Base-by-base conservation (phyloP, 1,284 basidiomycete species). In the Schizophyllum commune region DNA sequence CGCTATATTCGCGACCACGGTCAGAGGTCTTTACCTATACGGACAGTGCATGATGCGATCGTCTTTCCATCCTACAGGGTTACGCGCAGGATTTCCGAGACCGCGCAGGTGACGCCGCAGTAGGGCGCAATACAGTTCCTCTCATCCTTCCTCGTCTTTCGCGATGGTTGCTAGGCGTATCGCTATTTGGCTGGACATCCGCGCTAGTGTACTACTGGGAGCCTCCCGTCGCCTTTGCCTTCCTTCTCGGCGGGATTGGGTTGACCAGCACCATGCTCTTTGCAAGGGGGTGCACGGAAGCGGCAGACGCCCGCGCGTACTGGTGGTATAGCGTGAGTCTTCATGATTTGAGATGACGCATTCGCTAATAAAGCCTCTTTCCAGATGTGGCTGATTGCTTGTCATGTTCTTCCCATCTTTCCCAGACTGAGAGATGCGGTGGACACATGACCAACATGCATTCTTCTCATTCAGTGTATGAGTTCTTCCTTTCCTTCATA, bases 31-130 rank as follows among this genome's bases (percentile, higher is more conserved):
- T 19, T 27, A 6, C 4, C 7, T 15, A 39, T 15, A 19, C 32
- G 54, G 33, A 11, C 47, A 7, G 8, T 22, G 52, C 21, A 1
- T 20, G 13, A 47, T 17, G 3, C 39, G 9, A 51, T 21, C 21
- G 9, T 47, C 17, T 1, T 32, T 4, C 32, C 5, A 5, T 17
- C 32, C 32, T 5, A n/a, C 32, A 68, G 66, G 66, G 67, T 13
- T 70, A 74, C n/a, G 69, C 70, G 0, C 72, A 74, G 61, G 73
- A 75, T 57, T 74, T 70, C 64, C 62, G 69, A 53, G 73, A 75
- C 59, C 63, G 69, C 21, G 64, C 60, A n/a, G 73, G 72, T 2
- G 73, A 75, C 58, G 62, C 62, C 0, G 63, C 65, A 1, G 56
- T 68, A 27, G 73, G 73, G 13, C 70, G 73, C 13, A 65, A 64